phyloP scores from a whole-genome alignment of 2,329 filamentous ascomycete species.

The Elsinoe fawcettii region DNA sequence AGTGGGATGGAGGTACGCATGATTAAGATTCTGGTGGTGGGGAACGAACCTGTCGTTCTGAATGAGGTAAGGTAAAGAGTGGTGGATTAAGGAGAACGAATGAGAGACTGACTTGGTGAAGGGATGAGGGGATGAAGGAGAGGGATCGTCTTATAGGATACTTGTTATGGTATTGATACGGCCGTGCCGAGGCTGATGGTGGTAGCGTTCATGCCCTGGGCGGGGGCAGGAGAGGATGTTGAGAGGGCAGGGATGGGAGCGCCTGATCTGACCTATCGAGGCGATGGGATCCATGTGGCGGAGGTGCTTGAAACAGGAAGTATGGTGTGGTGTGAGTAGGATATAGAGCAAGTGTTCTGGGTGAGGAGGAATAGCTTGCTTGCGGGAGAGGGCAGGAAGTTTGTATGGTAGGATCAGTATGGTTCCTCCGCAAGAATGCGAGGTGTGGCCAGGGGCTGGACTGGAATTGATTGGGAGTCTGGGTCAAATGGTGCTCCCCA shows the following conservation, averaged over 20 bases:
- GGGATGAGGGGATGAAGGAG: not conserved
- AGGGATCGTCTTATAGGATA: not conserved
- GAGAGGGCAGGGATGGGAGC: not conserved
- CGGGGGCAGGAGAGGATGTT: not conserved
- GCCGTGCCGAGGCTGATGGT: not conserved
- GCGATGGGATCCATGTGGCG: not conserved
- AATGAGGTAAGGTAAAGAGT: not conserved
- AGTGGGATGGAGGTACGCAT: not conserved
- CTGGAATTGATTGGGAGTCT: not conserved
- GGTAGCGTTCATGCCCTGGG: not conserved
- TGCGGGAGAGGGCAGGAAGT: not conserved
- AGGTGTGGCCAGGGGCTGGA: not conserved
- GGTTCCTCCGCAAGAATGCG: not conserved
- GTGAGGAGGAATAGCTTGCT: not conserved
- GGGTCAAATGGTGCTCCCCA: not conserved
- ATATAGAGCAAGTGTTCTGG: not conserved
- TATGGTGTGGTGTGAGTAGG: not conserved
- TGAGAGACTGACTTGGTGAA: not conserved
- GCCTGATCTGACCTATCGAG: not conserved
- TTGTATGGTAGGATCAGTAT: not conserved
- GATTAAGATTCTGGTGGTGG: not conserved
- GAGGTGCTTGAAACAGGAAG: not conserved
- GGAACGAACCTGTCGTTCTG: slow-evolving; percentile 3
- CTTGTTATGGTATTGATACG: not conserved
- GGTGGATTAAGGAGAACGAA: not conserved